phyloP scores from a whole-genome alignment of 352 stramenopile species.

The Phytopythium delawarense region DNA sequence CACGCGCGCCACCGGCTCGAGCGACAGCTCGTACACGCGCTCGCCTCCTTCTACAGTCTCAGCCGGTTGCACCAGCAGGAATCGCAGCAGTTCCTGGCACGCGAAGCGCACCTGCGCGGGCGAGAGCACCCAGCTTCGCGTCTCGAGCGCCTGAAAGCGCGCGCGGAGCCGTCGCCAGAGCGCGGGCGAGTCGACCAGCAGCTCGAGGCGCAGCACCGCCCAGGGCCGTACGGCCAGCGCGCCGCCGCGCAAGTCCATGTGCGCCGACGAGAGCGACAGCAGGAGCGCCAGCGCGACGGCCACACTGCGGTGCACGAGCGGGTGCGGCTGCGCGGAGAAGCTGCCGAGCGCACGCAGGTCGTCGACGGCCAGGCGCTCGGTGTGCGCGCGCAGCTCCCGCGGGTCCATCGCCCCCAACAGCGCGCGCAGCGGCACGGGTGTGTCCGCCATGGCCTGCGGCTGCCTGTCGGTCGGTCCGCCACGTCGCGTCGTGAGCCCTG shows the following conservation, averaged over 20 bases:
- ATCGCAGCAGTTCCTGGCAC: slow-evolving; percentile 20
- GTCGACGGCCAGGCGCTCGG: slow-evolving; percentile 26
- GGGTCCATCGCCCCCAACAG: slow-evolving; percentile 8
- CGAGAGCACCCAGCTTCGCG: slow-evolving; percentile 14
- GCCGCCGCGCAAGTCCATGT: slow-evolving; percentile 5
- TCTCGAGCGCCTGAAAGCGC: slow-evolving; percentile 30
- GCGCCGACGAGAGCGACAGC: slow-evolving; percentile 28
- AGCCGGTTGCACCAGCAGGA: slow-evolving; percentile 1
- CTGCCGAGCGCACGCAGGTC: slow-evolving; percentile 41
- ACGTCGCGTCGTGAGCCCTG: not conserved
- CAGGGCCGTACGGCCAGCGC: slow-evolving; percentile 28
- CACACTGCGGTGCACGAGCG: slow-evolving; percentile 32
- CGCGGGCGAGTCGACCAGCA: slow-evolving; percentile 24
- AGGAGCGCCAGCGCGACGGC: slow-evolving; percentile 35
- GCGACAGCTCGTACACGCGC: not conserved
- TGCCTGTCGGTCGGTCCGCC: not conserved
- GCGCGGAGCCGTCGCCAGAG: slow-evolving; percentile 40
- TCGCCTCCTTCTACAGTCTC: not conserved
- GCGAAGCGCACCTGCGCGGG: slow-evolving; percentile 36
- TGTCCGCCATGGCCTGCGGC: not conserved
- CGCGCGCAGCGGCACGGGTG: not conserved
- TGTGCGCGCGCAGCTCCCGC: slow-evolving; percentile 16
- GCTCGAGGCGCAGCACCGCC: slow-evolving; percentile 47
- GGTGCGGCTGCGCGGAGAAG: slow-evolving; percentile 37
- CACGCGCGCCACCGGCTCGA: slow-evolving; percentile 24